A percentile compares a stretch with the other conserved stretches of the same genome.
Conservation (phyloP, 176 grass and related monocot genomes). For the Ensete glaucum region DNA sequence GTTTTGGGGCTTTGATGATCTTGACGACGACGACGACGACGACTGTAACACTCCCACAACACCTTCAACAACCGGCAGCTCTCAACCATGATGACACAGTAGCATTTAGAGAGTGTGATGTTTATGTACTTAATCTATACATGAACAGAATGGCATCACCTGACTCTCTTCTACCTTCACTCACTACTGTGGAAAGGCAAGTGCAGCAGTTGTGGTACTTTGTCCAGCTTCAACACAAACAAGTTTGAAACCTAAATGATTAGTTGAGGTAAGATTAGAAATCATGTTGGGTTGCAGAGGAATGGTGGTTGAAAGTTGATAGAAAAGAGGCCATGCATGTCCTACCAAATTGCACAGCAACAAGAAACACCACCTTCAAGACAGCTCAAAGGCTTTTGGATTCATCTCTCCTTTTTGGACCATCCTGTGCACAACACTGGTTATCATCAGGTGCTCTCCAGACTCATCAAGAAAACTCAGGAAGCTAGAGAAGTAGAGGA, state of each 20-base stretch:
- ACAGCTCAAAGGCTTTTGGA: background rate
- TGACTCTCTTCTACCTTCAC: background rate
- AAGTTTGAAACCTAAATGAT: background rate
- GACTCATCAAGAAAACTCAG: too few species aligned
- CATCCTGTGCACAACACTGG: background rate
- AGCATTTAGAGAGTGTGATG: background rate
- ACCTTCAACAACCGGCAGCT: slow-evolving; percentile 30
- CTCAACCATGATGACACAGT: background rate
- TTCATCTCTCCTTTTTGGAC: background rate
- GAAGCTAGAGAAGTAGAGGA: too few species aligned
- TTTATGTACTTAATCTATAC: too few species aligned
- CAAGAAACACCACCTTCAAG: background rate
- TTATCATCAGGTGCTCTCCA: too few species aligned
- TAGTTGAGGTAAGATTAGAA: background rate
- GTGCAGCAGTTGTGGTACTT: background rate
- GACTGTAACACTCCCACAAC: slow-evolving; percentile 41
- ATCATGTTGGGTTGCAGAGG: background rate
- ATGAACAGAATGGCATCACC: background rate
- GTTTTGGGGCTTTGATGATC: slow-evolving; percentile 54
- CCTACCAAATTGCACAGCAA: background rate
- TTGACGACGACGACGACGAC: slow-evolving; percentile 44
- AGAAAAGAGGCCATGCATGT: background rate
- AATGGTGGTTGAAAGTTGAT: background rate
- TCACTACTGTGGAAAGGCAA: background rate
- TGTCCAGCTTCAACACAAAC: background rate